Evolutionary conservation across 2,329 filamentous ascomycete species (phyloP), one percentile per base, ranked within the genome.

Genomic region (Graphium sp.): DNA sequence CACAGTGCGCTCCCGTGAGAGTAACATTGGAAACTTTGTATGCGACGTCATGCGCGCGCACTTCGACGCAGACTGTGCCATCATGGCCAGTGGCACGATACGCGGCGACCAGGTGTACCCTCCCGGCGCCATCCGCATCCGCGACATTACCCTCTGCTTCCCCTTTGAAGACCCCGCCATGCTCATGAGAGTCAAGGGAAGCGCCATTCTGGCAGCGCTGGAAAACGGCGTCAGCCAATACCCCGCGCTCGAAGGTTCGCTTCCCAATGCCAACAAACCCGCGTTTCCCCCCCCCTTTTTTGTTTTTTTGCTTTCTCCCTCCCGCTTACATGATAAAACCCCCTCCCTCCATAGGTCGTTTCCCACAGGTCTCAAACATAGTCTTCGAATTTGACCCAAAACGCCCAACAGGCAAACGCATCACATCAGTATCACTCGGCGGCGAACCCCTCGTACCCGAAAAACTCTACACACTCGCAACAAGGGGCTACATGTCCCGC

Each of bases 151-250:
- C 32, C 79, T 80, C 28, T 92, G 82, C 44, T 93, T 93, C 39
- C 85, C 85, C 0, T 93, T 94, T 40, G 84, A 93, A 45, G 84
- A 93, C 37, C 83, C 84, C 0, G 78, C 85, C 2, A 76, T 93
- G 0, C 69, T 91, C 4, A 58, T 93, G 34, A 67, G 65, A 19
- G 62, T 83, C 5, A 71, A 58, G 0, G 85, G 85, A 0, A 60
- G 70, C 39, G 77, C 74, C 2, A 69, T 94, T 18, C 59, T 74
- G 41, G 74, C 72, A n/a, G 84, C 84, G 0, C 50, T 93, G 2
- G 84, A 93, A 48, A 93, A 93, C 40, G 72, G 76, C 1, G 74
- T 94, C 1, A 76, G 73, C 23, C 65, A 71, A 40, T 80, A 89
- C 36, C 85, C 84, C 1, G 81, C 84, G 0, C 61, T 87, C 1